Conservation (phyloP, 2,329 filamentous ascomycete species). For the Parascedosporium putredinis region DNA sequence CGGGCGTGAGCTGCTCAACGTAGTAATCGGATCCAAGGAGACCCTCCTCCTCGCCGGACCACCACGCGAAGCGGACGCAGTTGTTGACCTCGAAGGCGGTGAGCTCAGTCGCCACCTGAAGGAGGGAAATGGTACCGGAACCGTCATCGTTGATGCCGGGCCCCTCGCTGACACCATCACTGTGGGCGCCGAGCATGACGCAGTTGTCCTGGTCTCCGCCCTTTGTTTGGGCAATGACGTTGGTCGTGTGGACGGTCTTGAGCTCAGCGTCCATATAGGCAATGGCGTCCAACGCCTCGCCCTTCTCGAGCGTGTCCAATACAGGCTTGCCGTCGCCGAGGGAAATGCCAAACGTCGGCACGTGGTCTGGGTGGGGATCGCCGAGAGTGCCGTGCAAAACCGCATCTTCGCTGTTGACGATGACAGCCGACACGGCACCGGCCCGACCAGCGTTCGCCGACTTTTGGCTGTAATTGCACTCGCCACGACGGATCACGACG, state of each 20-base stretch:
- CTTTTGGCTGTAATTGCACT: conserved; percentile 63
- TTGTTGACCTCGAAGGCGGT: conserved; percentile 49
- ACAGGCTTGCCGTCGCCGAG: conserved; percentile 47
- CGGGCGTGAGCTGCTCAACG: conserved; percentile 38
- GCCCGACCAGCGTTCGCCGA: conserved; percentile 56
- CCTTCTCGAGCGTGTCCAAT: conserved; percentile 40
- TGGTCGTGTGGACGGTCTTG: conserved; percentile 41
- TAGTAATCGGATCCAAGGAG: conserved; percentile 55
- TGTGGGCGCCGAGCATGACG: conserved; percentile 56
- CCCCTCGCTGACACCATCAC: conserved; percentile 50
- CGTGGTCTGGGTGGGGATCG: conserved; percentile 43
- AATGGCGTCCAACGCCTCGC: conserved; percentile 39
- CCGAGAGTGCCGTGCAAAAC: conserved; percentile 59
- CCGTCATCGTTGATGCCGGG: conserved; percentile 74
- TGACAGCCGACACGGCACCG: conserved; percentile 58
- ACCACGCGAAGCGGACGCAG: conserved; percentile 58
- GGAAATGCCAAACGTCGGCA: conserved; percentile 59
- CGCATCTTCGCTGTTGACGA: conserved; percentile 64
- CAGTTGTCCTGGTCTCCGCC: conserved; percentile 51
- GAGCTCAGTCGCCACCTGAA: conserved; percentile 53
- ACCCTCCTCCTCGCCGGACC: conserved; percentile 57
- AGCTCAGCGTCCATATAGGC: conserved; percentile 51
- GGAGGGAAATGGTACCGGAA: conserved; percentile 51
- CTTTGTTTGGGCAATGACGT: conserved; percentile 53
- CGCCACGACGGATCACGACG: conserved; percentile 60